Base-by-base conservation (phyloP, 768 basidiomycete species). In the Cyclocybe aegerita region DNA sequence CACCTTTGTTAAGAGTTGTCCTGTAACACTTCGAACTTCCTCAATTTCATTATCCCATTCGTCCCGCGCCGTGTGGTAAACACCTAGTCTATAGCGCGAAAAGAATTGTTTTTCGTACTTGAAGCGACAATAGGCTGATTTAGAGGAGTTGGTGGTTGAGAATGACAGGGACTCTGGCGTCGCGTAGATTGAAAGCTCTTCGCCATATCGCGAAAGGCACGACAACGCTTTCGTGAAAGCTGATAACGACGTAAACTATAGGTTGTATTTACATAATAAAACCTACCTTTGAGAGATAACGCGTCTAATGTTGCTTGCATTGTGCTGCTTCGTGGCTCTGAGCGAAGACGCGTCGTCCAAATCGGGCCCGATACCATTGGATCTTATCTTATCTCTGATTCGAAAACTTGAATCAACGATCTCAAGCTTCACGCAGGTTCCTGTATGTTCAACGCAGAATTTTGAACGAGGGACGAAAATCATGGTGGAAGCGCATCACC, bases 91-190 rank as follows among this genome's bases (percentile, higher is more conserved):
- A 57, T 88, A 93, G 50, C 76, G 82, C 17, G 81, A 81, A 63
- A 93, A 93, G 69, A 89, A 91, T 34, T 75, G 69, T 36, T 72
- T 78, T 7, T 74, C 72, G 56, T 86, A 90, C 63, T 80, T 83
- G 71, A 93, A 86, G 10, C 88, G 80, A 66, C 84, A 87, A 60
- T 88, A 93, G 9, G 91, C 90, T 35, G 91, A 88, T 61, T 85
- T 80, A 4, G 90, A 85, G 3, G 86, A 83, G 67, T 93, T 93
- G 16, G 87, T 90, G 2, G 85, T 72, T 46, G 87, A 89, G 23
- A 93, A 65, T 5, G 83, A 75, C 31, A 93, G 63, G 32, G 71
- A 67, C 33, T 86, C 83, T 0, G 75, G 62, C 7, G 81, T 79
- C 7, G 86, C 89, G 50, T 83, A 77, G 37, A 93, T 76, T 34